Evolutionary conservation across 2,329 filamentous ascomycete genomes (phyloP), one percentile per base, ranked within the genome.

Genomic region (Exserohilum turcica): DNA sequence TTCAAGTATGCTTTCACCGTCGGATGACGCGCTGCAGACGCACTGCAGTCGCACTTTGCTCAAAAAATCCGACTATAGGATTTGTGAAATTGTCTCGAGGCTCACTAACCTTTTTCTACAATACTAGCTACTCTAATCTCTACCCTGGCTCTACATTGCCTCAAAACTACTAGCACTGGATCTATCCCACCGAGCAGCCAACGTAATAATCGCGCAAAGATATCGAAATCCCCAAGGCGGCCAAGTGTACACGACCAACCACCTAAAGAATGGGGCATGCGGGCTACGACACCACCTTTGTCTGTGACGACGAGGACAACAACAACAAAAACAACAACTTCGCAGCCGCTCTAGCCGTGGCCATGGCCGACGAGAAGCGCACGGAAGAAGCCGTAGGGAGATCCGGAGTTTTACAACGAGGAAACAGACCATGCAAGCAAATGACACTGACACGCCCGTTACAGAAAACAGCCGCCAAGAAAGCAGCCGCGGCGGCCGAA

Each of bases 231-330:
- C 21, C 7, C 21, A 4, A 7, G 7, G 7, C 21, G 4, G 21
- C 21, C 21, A 24, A 13, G 19, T 18, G 6, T 12, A 13, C 6
- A 5, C n/a, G 6, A 10, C 27, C 32, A 37, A 19, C 27, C 27
- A 42, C 12, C 2, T 24, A 39, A 10, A 55, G 10, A 13, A 67
- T 67, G 63, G 60, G 60, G 0, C 63, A 62, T 1, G 60, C 54
- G 1, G 65, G 37, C 5, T 68, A 68, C 46, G 64, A 67, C 36
- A 39, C 33, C 1, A 65, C 59, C 0, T 43, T 43, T 49, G 15
- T 56, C 43, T 12, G 19, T 6, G 4, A 16, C 40, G 2, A 37
- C 1, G 46, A 46, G 24, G n/a, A n/a, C n/a, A n/a, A n/a, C n/a
- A n/a, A n/a, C n/a, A n/a, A n/a, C n/a, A n/a, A n/a, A n/a, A n/a